A percentile compares a stretch with the other conserved stretches of the same genome.
Evolutionary conservation across 1,284 basidiomycete species (phyloP).

Genomic region (Tilletia setariae): DNA sequence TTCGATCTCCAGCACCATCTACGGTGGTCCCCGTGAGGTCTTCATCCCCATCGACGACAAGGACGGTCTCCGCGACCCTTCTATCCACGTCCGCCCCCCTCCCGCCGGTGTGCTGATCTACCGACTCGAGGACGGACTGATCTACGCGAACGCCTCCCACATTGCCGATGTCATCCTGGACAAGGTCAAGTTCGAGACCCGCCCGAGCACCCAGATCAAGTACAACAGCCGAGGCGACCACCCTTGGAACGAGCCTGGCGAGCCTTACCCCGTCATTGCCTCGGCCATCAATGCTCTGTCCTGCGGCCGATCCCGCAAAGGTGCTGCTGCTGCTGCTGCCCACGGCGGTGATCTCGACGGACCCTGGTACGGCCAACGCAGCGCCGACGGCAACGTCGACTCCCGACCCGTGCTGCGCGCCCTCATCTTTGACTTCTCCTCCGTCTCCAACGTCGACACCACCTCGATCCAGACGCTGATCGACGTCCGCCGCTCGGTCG

Average conservation of each 20-base stretch:
- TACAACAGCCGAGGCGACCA: conserved; percentile 62
- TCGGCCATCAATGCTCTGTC: conserved; percentile 31
- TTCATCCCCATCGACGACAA: conserved; percentile 71
- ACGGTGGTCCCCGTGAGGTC: conserved; percentile 61
- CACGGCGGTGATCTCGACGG: conserved; percentile 51
- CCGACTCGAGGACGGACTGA: conserved; percentile 86
- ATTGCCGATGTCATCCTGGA: conserved; percentile 76
- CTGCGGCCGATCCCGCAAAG: conserved; percentile 28
- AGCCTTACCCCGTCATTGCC: conserved; percentile 40
- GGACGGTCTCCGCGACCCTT: conserved; percentile 66
- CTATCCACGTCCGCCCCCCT: conserved; percentile 73
- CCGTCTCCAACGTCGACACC: conserved; percentile 66
- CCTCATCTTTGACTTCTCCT: conserved; percentile 85
- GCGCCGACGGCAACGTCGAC: conserved; percentile 43
- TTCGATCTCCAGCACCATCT: conserved; percentile 21
- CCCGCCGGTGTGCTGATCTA: conserved; percentile 85
- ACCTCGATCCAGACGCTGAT: conserved; percentile 88
- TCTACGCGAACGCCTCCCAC: conserved; percentile 85
- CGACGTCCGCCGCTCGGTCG: conserved; percentile 79
- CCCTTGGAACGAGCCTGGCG: conserved; percentile 84
- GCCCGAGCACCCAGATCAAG: conserved; percentile 66
- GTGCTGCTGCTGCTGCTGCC: conserved; percentile 60
- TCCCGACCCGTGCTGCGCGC: conserved; percentile 71
- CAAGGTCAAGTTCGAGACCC: conserved; percentile 73
- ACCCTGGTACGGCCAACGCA: background rate